phyloP scores from a whole-genome alignment of 2,329 filamentous ascomycete genomes.

The Fusarium foetens region DNA sequence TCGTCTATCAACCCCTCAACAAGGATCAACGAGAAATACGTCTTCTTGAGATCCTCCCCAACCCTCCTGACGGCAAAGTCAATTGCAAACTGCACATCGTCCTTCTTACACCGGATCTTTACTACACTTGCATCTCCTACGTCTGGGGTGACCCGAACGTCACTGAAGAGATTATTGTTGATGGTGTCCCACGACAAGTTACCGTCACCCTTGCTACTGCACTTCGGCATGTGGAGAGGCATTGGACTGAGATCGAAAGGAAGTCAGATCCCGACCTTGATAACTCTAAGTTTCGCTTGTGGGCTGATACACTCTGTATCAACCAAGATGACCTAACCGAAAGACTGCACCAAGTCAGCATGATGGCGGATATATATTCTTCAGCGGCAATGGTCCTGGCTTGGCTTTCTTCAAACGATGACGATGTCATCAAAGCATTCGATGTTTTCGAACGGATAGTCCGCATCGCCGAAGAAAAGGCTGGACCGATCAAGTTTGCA shows the following conservation, averaged over 20 bases:
- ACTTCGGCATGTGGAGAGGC: background rate
- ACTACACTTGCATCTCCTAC: background rate
- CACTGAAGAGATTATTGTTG: background rate
- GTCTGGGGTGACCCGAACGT: background rate
- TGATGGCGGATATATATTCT: background rate
- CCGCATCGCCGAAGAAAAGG: too few species aligned
- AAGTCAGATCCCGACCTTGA: fast-evolving
- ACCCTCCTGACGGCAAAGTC: fast-evolving
- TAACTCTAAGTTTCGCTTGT: background rate
- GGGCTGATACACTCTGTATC: background rate
- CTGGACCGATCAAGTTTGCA: too few species aligned
- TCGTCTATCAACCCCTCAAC: background rate
- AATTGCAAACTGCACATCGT: background rate
- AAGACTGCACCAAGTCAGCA: background rate
- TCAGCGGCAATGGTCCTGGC: background rate
- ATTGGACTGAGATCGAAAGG: background rate
- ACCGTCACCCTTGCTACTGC: background rate
- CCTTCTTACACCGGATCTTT: background rate
- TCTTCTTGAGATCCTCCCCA: background rate
- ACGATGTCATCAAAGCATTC: background rate
- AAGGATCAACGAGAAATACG: background rate
- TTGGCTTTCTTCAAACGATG: background rate
- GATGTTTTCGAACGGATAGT: background rate
- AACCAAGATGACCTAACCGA: background rate
- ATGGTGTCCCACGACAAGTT: background rate